Evolutionary conservation across 2,329 filamentous ascomycete species (phyloP), one percentile per base, ranked within the genome.

Genomic region (Anisogramma anomala): DNA sequence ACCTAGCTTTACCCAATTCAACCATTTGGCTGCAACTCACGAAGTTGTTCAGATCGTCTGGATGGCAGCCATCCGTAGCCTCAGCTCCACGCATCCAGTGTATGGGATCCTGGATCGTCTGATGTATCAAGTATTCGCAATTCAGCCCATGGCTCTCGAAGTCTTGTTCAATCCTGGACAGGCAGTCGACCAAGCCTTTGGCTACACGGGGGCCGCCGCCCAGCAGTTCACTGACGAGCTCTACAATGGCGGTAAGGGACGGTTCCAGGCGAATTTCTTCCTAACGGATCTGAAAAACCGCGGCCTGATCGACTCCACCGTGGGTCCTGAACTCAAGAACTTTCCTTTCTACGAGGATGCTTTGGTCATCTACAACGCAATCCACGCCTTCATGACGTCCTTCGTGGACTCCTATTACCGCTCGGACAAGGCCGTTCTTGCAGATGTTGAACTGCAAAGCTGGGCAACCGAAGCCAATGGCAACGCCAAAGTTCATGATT

Each of bases 341-440:
- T 67, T 68, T 42, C 66, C 67, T 0, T 69, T 64, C 49, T 61
- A 62, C 47, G 58, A 69, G 17, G 65, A 70, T 43, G 64, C 58
- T 1, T 45, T 45, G 4, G 50, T 52, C 1, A 62, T 71, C 35
- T 47, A 58, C 33, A 49, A 53, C 33, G 57, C 55, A 3, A 63
- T 64, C 34, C 51, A 52, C 3, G 39, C 42, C 0, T 69, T 69
- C 50, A 59, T 67, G 47, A 50, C 48, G 8, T 41, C 56, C 3
- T 65, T 67, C 42, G 55, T 69, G n/a, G 50, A 62, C 28, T 61
- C 66, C 0, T 69, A 67, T 53, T 71, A 71, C 52, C 3, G 43
- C 2, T 49, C 48, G 20, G 54, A 62, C 34, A 36, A 39, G 1
- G 52, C 51, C 6, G 46, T 70, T 8, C 37, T 41, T 1, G 38